Percentiles rank a stretch among this genome's conserved stretches.
Evolutionary conservation across 768 basidiomycete genomes (phyloP).

Genomic region (Lentinula raphanica): DNA sequence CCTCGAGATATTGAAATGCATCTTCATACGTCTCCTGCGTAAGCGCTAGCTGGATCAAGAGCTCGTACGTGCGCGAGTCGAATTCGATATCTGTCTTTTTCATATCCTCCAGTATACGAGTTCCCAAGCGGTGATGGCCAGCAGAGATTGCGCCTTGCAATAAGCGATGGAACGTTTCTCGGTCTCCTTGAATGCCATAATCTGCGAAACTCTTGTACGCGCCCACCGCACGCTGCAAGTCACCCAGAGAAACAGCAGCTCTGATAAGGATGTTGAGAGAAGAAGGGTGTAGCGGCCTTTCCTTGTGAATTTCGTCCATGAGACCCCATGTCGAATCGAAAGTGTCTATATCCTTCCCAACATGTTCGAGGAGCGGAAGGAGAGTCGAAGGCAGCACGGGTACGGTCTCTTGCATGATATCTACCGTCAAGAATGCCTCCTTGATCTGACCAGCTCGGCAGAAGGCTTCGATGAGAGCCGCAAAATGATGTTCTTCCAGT

Average conservation of each 20-base stretch:
- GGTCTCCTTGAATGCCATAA: conserved; percentile 50
- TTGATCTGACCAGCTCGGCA: conserved; percentile 50
- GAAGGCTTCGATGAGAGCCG: conserved; percentile 72
- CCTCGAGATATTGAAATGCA: conserved; percentile 84
- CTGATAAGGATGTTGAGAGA: conserved; percentile 65
- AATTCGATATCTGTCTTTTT: conserved; percentile 49
- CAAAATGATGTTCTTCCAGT: conserved; percentile 69
- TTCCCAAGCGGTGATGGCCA: conserved; percentile 61
- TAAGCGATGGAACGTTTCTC: conserved; percentile 65
- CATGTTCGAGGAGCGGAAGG: conserved; percentile 43
- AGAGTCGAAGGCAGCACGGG: conserved; percentile 47
- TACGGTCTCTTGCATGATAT: conserved; percentile 54
- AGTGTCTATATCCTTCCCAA: conserved; percentile 42
- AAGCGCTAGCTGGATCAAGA: conserved; percentile 65
- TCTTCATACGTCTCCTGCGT: conserved; percentile 75
- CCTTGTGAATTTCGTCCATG: conserved; percentile 54
- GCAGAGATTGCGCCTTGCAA: conserved; percentile 59
- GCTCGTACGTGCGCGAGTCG: conserved; percentile 58
- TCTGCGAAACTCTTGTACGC: conserved; percentile 63
- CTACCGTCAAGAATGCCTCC: conserved; percentile 57
- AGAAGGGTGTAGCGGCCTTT: conserved; percentile 47
- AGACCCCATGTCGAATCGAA: conserved; percentile 63
- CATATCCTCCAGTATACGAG: conserved; percentile 64
- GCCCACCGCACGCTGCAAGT: conserved; percentile 72
- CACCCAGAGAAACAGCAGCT: conserved; percentile 54